Conservation (phyloP, 176 grass and related monocot genomes). For the Calamus simplicifolius region DNA sequence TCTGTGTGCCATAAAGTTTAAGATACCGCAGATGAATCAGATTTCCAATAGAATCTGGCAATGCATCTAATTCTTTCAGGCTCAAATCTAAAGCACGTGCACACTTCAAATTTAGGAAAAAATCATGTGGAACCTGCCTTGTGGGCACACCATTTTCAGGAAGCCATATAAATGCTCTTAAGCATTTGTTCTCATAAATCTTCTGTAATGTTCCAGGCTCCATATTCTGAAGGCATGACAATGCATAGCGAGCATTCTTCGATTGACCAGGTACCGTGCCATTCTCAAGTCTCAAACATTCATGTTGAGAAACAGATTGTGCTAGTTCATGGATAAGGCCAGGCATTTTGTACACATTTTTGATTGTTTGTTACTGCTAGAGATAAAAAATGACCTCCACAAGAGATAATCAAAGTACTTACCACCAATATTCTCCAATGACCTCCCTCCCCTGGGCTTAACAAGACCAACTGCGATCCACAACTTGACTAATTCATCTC, state of each 20-base stretch:
- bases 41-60: slow-evolving; percentile 34
- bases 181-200: slow-evolving; percentile 17
- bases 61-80: slow-evolving; percentile 13
- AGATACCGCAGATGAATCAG: slow-evolving; percentile 47
- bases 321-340: slow-evolving; percentile 33
- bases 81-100: slow-evolving; percentile 38
- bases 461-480: too few species aligned
- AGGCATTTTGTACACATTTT: slow-evolving; percentile 17
- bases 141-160: slow-evolving; percentile 15
- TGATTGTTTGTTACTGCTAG: background rate
- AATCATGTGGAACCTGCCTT: slow-evolving; percentile 12
- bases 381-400: slow-evolving; percentile 29
- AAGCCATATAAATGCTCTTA: slow-evolving; percentile 39
- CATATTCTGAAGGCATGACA: slow-evolving; percentile 8
- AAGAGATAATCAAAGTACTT: too few species aligned
- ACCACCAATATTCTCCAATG: too few species aligned
- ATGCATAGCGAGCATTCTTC: slow-evolving; percentile 21
- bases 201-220: slow-evolving; percentile 23
- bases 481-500: too few species aligned
- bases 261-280: background rate
- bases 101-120: slow-evolving; percentile 28
- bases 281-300: slow-evolving; percentile 13
- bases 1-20: slow-evolving; percentile 19
- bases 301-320: slow-evolving; percentile 24
- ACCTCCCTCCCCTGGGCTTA: too few species aligned